Percentiles rank a stretch among this genome's conserved stretches.
phyloP scores from a whole-genome alignment of 345 rosid species.

The Gossypium thurberi region DNA sequence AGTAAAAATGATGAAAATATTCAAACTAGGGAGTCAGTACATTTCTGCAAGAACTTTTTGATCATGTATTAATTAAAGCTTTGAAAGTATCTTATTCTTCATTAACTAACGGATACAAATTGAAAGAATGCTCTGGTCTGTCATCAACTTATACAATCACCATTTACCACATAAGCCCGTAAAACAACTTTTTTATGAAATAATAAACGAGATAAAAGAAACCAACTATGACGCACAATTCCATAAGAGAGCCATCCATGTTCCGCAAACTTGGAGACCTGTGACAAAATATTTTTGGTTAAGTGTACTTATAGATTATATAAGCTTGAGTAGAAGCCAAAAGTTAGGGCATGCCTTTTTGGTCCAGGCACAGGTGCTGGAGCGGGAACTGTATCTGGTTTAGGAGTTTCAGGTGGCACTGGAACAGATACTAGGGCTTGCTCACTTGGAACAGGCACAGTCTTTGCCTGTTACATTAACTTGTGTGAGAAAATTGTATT shows the following conservation, averaged over 20 bases:
- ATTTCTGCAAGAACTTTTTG: not conserved
- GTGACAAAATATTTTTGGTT: not conserved
- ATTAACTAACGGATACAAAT: not conserved
- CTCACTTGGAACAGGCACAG: constrained; percentile 43
- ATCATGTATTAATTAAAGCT: not conserved
- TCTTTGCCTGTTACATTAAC: constrained; percentile 39
- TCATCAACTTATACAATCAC: not conserved
- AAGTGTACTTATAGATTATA: not conserved
- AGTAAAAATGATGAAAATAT: too few species aligned
- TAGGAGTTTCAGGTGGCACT: constrained; percentile 1
- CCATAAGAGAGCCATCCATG: not conserved
- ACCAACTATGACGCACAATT: not conserved
- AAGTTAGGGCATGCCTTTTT: constrained; percentile 5
- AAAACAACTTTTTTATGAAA: not conserved
- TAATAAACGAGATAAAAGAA: not conserved
- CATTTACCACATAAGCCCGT: not conserved
- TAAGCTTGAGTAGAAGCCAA: not conserved
- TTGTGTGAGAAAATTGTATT: constrained; percentile 9
- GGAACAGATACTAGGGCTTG: constrained; percentile 19
- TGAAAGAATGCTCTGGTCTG: not conserved
- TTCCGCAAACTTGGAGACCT: not conserved
- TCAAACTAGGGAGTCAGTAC: not conserved
- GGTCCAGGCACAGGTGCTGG: not conserved
- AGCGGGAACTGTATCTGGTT: not conserved
- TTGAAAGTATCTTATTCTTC: not conserved